Base-by-base conservation (phyloP, 2,329 filamentous ascomycete genomes). In the Fusarium coicis region DNA sequence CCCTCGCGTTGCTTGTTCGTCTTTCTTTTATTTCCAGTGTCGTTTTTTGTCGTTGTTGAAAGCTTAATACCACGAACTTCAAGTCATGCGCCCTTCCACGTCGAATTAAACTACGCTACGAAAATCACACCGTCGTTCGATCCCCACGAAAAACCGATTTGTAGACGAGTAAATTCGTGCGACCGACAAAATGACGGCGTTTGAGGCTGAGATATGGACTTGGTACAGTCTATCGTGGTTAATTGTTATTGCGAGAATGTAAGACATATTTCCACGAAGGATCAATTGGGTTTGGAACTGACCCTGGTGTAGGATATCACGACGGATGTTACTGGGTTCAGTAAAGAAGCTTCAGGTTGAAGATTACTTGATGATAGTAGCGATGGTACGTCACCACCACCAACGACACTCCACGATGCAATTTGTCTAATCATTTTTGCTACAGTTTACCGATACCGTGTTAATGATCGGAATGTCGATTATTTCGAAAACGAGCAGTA, bases 391-490 rank as follows among this genome's bases (percentile, higher is more conserved):
- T 73, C 49, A 32, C 28, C 26, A 46, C 8, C 30, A 14, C n/a
- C 21, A 10, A 10, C 15, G 16, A 3, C 23, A 18, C 14, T 46
- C 12, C 32, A 32, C 32, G 32, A 4, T 28, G 9, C 18, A 52
- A 28, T 12, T 28, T 30, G 10, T 18, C 50, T 68, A 63, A 69
- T 37, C 10, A 15, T 21, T 9, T 9, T 16, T n/a, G 19, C 2
- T 49, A 10, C 52, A 86, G 84, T 47, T 77, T 2, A 83, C 83
- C 76, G 88, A 90, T 73, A 91, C 89, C 0, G 78, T 87, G 21
- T 79, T 92, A 18, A 86, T 90, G 63, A 81, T 87, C 30, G 79
- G 83, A 12, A 84, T 91, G 75, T 90, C 90, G 68, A 85, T 90
- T 53, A 83, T 89, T 26, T 82, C 84, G 5, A 81, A 84, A 39